phyloP scores from a whole-genome alignment of 169 alveolate genomes.

The Plasmodium falciparum region DNA sequence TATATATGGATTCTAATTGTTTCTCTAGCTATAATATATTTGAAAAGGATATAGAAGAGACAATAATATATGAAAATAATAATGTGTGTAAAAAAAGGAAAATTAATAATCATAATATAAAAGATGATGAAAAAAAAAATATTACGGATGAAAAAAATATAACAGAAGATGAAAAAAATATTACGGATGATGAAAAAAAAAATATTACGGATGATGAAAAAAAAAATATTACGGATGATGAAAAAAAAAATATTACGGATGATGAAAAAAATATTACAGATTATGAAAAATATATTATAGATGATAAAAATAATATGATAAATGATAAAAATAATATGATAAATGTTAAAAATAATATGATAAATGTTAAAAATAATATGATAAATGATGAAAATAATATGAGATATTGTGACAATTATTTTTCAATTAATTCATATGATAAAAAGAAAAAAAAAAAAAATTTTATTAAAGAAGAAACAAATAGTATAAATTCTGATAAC shows the following conservation, averaged over 20 bases:
- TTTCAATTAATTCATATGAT: too few species aligned
- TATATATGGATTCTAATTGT: constrained; percentile 59
- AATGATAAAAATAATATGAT: neutral
- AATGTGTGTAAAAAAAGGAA: too few species aligned
- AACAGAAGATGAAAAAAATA: neutral
- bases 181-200: neutral
- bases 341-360: neutral
- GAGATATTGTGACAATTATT: too few species aligned
- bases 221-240: neutral
- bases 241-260: neutral
- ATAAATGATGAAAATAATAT: too few species aligned
- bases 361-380: neutral
- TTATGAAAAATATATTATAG: neutral
- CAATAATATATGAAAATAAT: neutral
- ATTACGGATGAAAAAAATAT: neutral
- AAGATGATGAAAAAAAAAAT: neutral
- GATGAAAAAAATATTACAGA: too few species aligned
- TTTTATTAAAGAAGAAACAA: constrained; percentile 21
- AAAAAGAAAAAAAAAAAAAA: neutral
- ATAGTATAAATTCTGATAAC: constrained; percentile 53
- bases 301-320: neutral
- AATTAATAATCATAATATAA: neutral
- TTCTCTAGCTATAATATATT: constrained; percentile 28
- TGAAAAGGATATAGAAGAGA: neutral
- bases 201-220: neutral